A percentile compares a stretch with the other conserved stretches of the same genome.
Conservation (phyloP, 73 alveolate genomes). For the Paramecium sexaurelia region DNA sequence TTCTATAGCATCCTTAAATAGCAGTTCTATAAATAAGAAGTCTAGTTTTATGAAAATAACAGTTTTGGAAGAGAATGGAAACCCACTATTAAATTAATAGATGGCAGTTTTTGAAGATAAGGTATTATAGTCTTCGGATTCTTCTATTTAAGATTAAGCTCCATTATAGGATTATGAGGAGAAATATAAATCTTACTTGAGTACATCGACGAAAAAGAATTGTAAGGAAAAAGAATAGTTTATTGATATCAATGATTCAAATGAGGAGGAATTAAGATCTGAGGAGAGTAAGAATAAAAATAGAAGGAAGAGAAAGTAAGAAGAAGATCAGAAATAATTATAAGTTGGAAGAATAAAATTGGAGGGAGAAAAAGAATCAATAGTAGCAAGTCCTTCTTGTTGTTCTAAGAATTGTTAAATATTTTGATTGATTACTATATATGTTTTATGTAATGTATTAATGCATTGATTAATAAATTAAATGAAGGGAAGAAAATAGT, state of each 20-base stretch:
- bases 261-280: neutral
- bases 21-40: neutral
- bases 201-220: neutral
- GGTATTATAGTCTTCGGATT: neutral
- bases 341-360: neutral
- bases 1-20: neutral
- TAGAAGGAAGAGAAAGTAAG: neutral
- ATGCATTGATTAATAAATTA: neutral
- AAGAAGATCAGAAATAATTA: neutral
- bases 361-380: constrained; percentile 4
- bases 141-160: neutral
- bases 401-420: neutral
- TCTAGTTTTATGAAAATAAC: constrained; percentile 17
- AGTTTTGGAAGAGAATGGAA: constrained; percentile 42
- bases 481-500: neutral
- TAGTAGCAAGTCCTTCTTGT: neutral
- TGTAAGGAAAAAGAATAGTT: neutral
- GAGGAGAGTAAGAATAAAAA: neutral
- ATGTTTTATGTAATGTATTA: too few species aligned
- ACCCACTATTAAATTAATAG: neutral
- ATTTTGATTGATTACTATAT: neutral
- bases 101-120: neutral
- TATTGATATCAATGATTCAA: neutral
- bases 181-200: neutral
- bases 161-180: neutral